Conservation (phyloP, 441 rosid genomes). For the Rhodomyrtus psidioides region DNA sequence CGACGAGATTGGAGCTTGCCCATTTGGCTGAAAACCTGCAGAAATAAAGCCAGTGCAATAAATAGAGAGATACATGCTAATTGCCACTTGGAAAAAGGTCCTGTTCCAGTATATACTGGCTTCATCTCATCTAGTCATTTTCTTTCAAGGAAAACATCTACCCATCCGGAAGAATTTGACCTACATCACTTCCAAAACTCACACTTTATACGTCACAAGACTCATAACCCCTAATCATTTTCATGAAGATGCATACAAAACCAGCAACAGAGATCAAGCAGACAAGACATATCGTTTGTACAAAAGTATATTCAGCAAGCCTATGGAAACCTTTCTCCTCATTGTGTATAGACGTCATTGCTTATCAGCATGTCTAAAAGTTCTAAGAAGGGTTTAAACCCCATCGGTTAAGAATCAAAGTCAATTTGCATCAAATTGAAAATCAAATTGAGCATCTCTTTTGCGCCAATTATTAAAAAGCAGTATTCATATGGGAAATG, state of each 20-base stretch:
- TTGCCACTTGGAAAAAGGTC: background rate
- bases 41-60: background rate
- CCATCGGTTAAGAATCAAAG: background rate
- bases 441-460: background rate
- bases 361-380: background rate
- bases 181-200: background rate
- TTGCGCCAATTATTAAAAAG: background rate
- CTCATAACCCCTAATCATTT: background rate
- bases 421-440: background rate
- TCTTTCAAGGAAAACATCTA: background rate
- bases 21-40: constrained; percentile 35
- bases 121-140: background rate
- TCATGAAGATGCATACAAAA: background rate
- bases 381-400: background rate
- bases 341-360: background rate
- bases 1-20: constrained; percentile 34
- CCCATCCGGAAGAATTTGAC: background rate
- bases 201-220: background rate
- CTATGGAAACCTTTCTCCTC: background rate
- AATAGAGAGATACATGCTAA: background rate
- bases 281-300: background rate
- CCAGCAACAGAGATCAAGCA: background rate
- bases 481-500: background rate
- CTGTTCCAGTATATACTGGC: background rate
- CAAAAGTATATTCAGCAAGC: background rate